Evolutionary conservation across 805 yeast species (phyloP).

Genomic region (Cyberlindnera xylosilytica): DNA sequence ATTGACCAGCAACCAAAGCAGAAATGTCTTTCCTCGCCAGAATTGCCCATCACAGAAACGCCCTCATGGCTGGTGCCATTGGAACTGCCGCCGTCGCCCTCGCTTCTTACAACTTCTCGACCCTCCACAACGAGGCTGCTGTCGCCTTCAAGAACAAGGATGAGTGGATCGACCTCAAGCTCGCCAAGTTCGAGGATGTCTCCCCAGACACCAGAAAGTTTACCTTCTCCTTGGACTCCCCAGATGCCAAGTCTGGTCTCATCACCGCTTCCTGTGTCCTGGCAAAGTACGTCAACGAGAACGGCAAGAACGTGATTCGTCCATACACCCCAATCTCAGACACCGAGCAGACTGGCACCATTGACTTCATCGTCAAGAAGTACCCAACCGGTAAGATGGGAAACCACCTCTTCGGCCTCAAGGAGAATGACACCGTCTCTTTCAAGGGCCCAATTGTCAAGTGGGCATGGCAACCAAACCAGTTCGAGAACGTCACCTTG

Average conservation of each 20-base stretch:
- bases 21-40: constrained; percentile 29
- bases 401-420: constrained; percentile 63
- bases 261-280: constrained; percentile 74
- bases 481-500: constrained; percentile 72
- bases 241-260: constrained; percentile 72
- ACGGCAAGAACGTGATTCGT: constrained; percentile 81
- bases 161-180: constrained; percentile 70
- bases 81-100: constrained; percentile 46
- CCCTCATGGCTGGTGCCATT: constrained; percentile 37
- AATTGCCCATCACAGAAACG: constrained; percentile 18
- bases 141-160: constrained; percentile 60
- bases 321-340: constrained; percentile 81
- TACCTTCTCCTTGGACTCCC: constrained; percentile 63
- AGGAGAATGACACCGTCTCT: constrained; percentile 75
- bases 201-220: constrained; percentile 66
- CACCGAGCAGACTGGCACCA: constrained; percentile 61
- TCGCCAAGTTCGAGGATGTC: constrained; percentile 44
- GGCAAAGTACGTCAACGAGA: constrained; percentile 76
- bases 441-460: constrained; percentile 93
- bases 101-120: constrained; percentile 30
- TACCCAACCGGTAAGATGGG: constrained; percentile 87
- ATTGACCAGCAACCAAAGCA: neutral
- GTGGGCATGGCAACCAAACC: constrained; percentile 88
- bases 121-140: constrained; percentile 34
- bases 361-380: constrained; percentile 79